These are phyloP conservation scores for Rosa lucieae DNA, from an alignment of 306 rosid genomes.

Conservation along the genomic window DNA sequence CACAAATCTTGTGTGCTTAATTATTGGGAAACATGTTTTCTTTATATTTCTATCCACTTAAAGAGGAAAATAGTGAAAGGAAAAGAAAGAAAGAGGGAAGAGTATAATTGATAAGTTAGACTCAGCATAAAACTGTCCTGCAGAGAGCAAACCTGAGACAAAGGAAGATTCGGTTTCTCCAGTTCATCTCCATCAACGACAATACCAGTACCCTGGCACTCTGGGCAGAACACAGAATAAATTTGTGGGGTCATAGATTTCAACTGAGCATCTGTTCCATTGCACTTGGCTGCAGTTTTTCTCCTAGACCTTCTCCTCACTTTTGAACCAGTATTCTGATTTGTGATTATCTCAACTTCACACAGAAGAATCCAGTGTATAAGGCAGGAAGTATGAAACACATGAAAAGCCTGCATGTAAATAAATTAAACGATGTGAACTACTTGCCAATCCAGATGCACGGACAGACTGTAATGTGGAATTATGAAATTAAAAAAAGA, in stretches of 20 bases:
- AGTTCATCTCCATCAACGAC: slow-evolving; percentile 44
- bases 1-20: neutral
- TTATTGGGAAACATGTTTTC: neutral
- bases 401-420: slow-evolving; percentile 70
- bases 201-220: slow-evolving; percentile 84
- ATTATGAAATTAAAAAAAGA: neutral
- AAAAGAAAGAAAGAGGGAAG: neutral
- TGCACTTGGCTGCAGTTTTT: slow-evolving; percentile 42
- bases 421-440: slow-evolving; percentile 12
- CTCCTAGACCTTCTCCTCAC: slow-evolving; percentile 48
- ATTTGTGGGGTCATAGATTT: slow-evolving; percentile 30
- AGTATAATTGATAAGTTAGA: neutral
- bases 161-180: slow-evolving; percentile 49
- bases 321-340: slow-evolving; percentile 43
- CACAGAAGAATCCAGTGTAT: slow-evolving; percentile 82
- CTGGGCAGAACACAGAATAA: slow-evolving; percentile 74
- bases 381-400: slow-evolving; percentile 82
- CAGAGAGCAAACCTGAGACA: slow-evolving; percentile 61
- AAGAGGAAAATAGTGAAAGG: neutral
- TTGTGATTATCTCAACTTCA: slow-evolving; percentile 57
- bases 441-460: slow-evolving; percentile 2
- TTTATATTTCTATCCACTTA: neutral
- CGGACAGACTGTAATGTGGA: neutral
- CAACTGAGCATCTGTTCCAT: slow-evolving; percentile 40
- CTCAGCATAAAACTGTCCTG: neutral